Conservation (phyloP, 2,329 filamentous ascomycete genomes). For the Fusarium begoniae region DNA sequence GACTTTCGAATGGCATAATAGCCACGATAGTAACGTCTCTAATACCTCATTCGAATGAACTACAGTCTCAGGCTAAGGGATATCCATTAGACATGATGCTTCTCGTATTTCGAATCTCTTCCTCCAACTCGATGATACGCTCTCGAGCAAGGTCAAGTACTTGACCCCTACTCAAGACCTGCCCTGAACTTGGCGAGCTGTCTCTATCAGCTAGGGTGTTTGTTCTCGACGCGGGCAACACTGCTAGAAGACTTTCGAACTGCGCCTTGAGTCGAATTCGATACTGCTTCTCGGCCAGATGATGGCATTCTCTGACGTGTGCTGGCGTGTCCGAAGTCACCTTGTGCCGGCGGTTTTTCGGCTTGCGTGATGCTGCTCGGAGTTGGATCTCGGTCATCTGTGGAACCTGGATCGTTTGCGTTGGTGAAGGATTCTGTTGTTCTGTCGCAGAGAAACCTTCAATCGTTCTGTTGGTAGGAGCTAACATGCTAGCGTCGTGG, state of each 20-base stretch:
- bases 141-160: background rate
- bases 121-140: background rate
- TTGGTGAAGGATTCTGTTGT: fast-evolving
- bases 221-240: background rate
- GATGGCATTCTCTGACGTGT: background rate
- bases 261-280: background rate
- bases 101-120: background rate
- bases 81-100: background rate
- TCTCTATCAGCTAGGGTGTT: background rate
- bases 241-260: background rate
- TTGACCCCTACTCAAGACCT: background rate
- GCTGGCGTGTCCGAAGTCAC: background rate
- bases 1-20: too few species aligned
- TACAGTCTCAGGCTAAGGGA: too few species aligned
- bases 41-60: too few species aligned
- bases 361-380: background rate
- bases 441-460: fast-evolving
- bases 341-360: background rate
- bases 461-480: fast-evolving
- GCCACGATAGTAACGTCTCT: too few species aligned
- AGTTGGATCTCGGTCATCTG: background rate
- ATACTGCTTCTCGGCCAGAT: background rate
- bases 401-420: background rate
- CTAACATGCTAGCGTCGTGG: background rate
- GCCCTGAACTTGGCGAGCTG: background rate